Conservation (phyloP, 2,329 filamentous ascomycete species). For the Cladorrhinum sp. region DNA sequence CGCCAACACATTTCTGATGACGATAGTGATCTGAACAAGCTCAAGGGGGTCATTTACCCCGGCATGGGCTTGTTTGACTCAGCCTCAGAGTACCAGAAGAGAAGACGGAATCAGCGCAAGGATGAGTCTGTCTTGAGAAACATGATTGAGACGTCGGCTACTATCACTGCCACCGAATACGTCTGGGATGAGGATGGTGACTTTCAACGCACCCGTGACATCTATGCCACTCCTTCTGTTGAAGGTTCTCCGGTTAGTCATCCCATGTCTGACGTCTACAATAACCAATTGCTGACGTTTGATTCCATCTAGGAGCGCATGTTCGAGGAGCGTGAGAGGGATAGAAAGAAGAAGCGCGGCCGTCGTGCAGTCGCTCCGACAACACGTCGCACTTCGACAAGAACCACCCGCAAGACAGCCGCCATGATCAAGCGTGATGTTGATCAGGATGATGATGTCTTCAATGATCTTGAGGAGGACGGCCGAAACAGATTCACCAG, state of each 20-base stretch:
- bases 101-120: constrained; percentile 76
- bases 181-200: constrained; percentile 57
- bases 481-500: constrained; percentile 4
- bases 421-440: constrained; percentile 3
- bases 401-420: constrained; percentile 16
- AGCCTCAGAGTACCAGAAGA: constrained; percentile 68
- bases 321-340: constrained; percentile 19
- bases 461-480: constrained; percentile 8
- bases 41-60: constrained; percentile 72
- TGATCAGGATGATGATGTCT: constrained; percentile 1
- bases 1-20: constrained; percentile 28
- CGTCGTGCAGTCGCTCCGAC: constrained; percentile 16
- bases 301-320: constrained; percentile 19
- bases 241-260: constrained; percentile 49
- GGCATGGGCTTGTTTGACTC: constrained; percentile 83
- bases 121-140: constrained; percentile 65
- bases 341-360: constrained; percentile 23
- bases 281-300: constrained; percentile 5
- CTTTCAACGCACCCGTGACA: constrained; percentile 51
- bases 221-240: constrained; percentile 58
- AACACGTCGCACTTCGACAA: constrained; percentile 19
- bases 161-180: constrained; percentile 61
- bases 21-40: constrained; percentile 39
- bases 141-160: constrained; percentile 62
- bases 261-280: not conserved